A percentile compares a stretch with the other conserved stretches of the same genome.
phyloP scores from a whole-genome alignment of 2,329 filamentous ascomycete genomes.

The Pseudogymnoascus sp. region DNA sequence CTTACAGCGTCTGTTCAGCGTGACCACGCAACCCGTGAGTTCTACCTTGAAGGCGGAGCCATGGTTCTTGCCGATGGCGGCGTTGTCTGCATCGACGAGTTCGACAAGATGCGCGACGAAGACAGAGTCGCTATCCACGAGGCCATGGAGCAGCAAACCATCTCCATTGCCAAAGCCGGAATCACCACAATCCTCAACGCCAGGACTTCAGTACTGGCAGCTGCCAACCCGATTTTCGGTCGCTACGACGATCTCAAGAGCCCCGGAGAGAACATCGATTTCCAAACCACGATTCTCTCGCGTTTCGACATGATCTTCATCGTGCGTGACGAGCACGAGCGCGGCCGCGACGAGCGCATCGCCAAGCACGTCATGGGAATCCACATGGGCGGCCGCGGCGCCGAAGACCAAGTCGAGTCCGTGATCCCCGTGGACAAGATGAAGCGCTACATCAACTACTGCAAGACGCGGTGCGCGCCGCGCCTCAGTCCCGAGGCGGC shows the following conservation, averaged over 20 bases:
- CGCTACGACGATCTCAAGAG: conserved; percentile 97
- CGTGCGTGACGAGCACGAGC: conserved; percentile 88
- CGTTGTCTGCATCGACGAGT: conserved; percentile 97
- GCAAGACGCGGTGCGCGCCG: conserved; percentile 90
- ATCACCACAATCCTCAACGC: conserved; percentile 98
- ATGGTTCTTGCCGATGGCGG: conserved; percentile 97
- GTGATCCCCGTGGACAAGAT: conserved; percentile 95
- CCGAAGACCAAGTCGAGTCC: conserved; percentile 74
- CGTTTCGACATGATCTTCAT: conserved; percentile 99
- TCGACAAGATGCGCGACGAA: conserved; percentile 99
- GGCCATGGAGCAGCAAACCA: conserved; percentile 99
- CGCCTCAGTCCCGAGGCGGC: conserved; percentile 83
- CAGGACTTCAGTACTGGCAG: conserved; percentile 86
- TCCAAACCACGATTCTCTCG: conserved; percentile 95
- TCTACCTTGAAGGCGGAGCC: conserved; percentile 94
- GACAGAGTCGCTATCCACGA: conserved; percentile 97
- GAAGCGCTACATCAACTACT: conserved; percentile 95
- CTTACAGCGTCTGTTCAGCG: conserved; percentile 93
- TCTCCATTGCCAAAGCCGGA: conserved; percentile 96
- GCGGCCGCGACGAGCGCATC: conserved; percentile 82
- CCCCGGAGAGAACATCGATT: conserved; percentile 97
- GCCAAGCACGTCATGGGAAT: conserved; percentile 96
- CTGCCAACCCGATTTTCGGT: conserved; percentile 95
- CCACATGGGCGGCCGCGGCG: conserved; percentile 81
- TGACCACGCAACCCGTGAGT: conserved; percentile 84